Evolutionary conservation across 495 filamentous ascomycete genomes (phyloP).

Genomic region (Astrothelium subdiscretum): DNA sequence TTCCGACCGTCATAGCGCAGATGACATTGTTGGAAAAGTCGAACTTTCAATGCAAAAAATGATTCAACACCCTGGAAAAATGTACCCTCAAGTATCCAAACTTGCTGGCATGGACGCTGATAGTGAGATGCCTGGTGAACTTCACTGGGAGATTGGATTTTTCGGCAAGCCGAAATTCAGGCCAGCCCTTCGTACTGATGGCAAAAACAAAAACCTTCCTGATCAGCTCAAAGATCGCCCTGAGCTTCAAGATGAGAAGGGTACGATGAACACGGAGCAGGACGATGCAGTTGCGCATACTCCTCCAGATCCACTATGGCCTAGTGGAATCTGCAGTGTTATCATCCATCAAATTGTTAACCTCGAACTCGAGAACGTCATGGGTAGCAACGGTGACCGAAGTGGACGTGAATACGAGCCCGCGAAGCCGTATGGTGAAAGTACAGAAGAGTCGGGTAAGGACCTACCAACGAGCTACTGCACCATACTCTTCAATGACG

Average conservation of each 20-base stretch:
- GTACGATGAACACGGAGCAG: constrained; percentile 55
- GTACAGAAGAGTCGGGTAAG: constrained; percentile 65
- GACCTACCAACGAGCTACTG: constrained; percentile 81
- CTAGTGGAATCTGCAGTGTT: constrained; percentile 70
- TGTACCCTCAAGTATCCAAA: constrained; percentile 85
- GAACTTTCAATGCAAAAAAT: constrained; percentile 88
- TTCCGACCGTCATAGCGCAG: constrained; percentile 74
- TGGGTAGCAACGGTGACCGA: constrained; percentile 57
- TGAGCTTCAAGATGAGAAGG: constrained; percentile 80
- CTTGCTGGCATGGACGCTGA: constrained; percentile 69
- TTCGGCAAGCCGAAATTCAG: constrained; percentile 83
- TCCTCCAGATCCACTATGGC: constrained; percentile 89
- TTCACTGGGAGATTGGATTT: constrained; percentile 93
- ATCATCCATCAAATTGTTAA: constrained; percentile 93
- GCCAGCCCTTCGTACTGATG: constrained; percentile 70
- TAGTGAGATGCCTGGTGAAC: constrained; percentile 80
- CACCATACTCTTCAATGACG: constrained; percentile 80
- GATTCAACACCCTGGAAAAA: constrained; percentile 82
- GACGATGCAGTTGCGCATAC: constrained; percentile 83
- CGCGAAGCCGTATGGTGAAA: constrained; percentile 74
- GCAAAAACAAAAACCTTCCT: constrained; percentile 67
- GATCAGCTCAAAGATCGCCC: constrained; percentile 57
- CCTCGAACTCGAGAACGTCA: constrained; percentile 72
- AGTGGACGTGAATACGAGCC: constrained; percentile 80
- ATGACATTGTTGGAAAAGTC: constrained; percentile 89